These are phyloP conservation scores for Chloroidium sp. DNA, from an alignment of 163 green algal species.

Conservation along the genomic window DNA sequence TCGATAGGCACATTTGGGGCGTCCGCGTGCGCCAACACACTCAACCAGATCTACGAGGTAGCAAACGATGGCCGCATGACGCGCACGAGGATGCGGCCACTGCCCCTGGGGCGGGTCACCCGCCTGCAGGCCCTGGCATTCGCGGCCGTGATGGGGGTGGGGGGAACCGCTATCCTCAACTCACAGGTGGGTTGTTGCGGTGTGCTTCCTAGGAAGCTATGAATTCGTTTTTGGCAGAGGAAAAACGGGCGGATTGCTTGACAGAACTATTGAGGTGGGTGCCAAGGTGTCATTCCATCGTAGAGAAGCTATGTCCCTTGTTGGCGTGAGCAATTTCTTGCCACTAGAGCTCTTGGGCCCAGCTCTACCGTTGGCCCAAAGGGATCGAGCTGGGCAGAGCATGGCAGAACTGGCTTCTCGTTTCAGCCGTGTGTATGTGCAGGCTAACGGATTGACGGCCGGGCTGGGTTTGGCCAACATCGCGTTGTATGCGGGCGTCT, in stretches of 20 bases:
- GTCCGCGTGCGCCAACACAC: conserved; percentile 84
- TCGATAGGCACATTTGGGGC: conserved; percentile 77
- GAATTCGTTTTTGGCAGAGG: too few relatives aligned
- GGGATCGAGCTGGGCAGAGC: background rate
- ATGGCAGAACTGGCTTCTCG: background rate
- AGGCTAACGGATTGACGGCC: conserved; percentile 81
- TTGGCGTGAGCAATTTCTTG: background rate
- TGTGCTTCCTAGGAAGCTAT: too few relatives aligned
- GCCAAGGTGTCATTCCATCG: too few relatives aligned
- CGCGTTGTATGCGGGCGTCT: conserved; percentile 86
- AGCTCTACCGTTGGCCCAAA: background rate
- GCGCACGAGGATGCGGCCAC: conserved; percentile 72
- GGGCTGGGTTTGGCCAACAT: conserved; percentile 89
- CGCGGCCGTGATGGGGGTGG: conserved; percentile 51
- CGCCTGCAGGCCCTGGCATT: conserved; percentile 70
- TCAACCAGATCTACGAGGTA: conserved; percentile 86
- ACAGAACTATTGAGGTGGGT: too few relatives aligned
- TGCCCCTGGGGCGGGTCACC: conserved; percentile 75
- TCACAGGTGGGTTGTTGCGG: conserved; percentile 17
- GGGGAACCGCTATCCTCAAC: conserved; percentile 62
- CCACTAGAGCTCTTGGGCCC: background rate
- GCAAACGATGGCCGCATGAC: conserved; percentile 83
- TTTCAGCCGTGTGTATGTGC: conserved; percentile 6
- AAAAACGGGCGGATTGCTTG: too few relatives aligned
- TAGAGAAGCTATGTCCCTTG: background rate